Conservation (phyloP, 2,329 filamentous ascomycete genomes). For the Aspergillus ruber region DNA sequence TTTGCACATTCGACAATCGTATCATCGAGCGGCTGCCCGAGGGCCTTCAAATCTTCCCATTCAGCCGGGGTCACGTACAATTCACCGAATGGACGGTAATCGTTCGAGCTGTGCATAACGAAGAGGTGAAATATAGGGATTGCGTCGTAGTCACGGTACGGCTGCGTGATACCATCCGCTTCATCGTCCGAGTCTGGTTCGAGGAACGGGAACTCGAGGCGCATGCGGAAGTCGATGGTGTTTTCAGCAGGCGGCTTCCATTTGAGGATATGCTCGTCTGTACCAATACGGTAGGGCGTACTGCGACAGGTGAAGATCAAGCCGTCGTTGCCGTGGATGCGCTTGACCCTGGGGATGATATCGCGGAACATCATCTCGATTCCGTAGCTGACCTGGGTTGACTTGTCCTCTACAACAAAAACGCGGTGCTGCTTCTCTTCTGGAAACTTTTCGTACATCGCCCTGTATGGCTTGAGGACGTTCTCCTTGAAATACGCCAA, state of each 20-base stretch:
- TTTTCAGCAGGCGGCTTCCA: constrained; percentile 97
- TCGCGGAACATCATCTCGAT: constrained; percentile 88
- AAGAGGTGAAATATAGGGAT: constrained; percentile 68
- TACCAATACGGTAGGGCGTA: constrained; percentile 80
- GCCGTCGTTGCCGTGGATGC: constrained; percentile 82
- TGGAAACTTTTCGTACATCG: constrained; percentile 65
- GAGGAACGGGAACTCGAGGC: constrained; percentile 66
- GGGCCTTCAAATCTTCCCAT: constrained; percentile 73
- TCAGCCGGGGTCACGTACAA: constrained; percentile 67
- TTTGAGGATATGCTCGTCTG: constrained; percentile 88
- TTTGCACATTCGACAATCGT: constrained; percentile 85
- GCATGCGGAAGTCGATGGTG: constrained; percentile 83
- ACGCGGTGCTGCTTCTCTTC: constrained; percentile 63
- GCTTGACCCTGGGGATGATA: constrained; percentile 69
- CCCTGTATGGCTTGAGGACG: constrained; percentile 72
- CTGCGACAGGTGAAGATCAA: constrained; percentile 95
- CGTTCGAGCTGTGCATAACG: constrained; percentile 58
- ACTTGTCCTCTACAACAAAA: constrained; percentile 81
- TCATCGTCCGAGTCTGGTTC: constrained; percentile 63
- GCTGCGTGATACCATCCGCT: constrained; percentile 56
- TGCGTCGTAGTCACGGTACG: constrained; percentile 71
- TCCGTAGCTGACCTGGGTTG: constrained; percentile 81
- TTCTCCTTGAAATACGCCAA: constrained; percentile 77
- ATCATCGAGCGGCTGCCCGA: constrained; percentile 72
- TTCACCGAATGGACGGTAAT: constrained; percentile 60